Evolutionary conservation across 257 asterid species (phyloP).

Genomic region (Ilex asprella): DNA sequence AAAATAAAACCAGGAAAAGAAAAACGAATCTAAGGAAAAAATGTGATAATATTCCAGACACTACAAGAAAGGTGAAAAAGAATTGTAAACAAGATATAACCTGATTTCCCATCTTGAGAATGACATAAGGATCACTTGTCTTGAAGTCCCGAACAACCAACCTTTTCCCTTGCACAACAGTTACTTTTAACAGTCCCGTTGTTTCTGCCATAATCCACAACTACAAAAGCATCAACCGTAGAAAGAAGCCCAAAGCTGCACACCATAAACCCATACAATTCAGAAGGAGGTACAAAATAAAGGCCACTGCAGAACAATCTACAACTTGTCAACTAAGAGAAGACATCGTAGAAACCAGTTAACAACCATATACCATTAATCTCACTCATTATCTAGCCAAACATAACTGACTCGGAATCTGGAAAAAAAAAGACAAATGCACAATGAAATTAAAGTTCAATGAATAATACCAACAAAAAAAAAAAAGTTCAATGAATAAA

Average conservation of each 20-base stretch:
- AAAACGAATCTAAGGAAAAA: not conserved
- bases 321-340: too few relatives aligned
- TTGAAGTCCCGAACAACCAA: constrained; percentile 41
- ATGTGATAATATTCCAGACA: not conserved
- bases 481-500: too few relatives aligned
- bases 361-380: too few relatives aligned
- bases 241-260: not conserved
- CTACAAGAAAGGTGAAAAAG: not conserved
- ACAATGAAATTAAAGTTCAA: too few relatives aligned
- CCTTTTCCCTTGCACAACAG: constrained; percentile 28
- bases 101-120: constrained; percentile 41
- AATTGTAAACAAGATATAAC: not conserved
- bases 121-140: constrained; percentile 46
- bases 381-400: too few relatives aligned
- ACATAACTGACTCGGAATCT: too few relatives aligned
- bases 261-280: not conserved
- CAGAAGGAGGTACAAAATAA: not conserved
- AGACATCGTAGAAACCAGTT: too few relatives aligned
- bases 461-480: too few relatives aligned
- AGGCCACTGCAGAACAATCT: too few relatives aligned
- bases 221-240: constrained; percentile 5
- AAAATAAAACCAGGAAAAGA: too few relatives aligned
- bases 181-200: constrained; percentile 34
- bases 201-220: constrained; percentile 29
- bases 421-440: too few relatives aligned